A percentile compares a stretch with the other conserved stretches of the same genome.
phyloP scores from a whole-genome alignment of 1,284 basidiomycete species.

The Takashimella koratensis region DNA sequence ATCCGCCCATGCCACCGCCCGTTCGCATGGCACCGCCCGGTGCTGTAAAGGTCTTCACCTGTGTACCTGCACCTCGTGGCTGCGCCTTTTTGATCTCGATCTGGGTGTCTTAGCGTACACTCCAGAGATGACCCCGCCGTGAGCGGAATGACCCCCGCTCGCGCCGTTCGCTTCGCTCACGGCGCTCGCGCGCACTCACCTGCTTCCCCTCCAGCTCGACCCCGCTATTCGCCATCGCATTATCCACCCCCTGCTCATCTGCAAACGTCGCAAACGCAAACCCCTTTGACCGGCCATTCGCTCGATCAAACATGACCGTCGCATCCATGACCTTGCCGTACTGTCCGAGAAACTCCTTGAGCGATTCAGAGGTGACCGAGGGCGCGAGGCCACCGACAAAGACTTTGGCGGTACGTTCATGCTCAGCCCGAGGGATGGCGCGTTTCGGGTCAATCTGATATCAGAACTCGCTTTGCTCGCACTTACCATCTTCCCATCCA shows the following conservation, averaged over 20 bases:
- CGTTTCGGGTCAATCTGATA: conserved; percentile 97
- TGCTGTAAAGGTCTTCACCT: conserved; percentile 41
- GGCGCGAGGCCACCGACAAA: conserved; percentile 95
- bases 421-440: conserved; percentile 92
- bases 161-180: too few relatives aligned
- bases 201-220: conserved; percentile 88
- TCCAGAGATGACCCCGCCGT: too few relatives aligned
- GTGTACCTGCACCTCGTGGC: conserved; percentile 57
- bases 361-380: conserved; percentile 85
- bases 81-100: conserved; percentile 94
- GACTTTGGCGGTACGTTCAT: conserved; percentile 83
- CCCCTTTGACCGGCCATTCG: conserved; percentile 91
- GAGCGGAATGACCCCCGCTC: too few relatives aligned
- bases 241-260: conserved; percentile 79
- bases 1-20: conserved; percentile 48
- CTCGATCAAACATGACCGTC: conserved; percentile 97
- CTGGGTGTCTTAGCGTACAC: too few relatives aligned
- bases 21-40: conserved; percentile 44
- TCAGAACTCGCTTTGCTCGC: conserved; percentile 1
- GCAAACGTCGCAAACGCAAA: conserved; percentile 95
- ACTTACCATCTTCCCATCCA: conserved; percentile 89
- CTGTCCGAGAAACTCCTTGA: conserved; percentile 87
- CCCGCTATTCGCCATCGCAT: conserved; percentile 76
- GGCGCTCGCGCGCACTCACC: conserved; percentile 61
- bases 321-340: conserved; percentile 90